Evolutionary conservation across 179 eudicot genomes (phyloP).

Genomic region (Spinacia oleracea): DNA sequence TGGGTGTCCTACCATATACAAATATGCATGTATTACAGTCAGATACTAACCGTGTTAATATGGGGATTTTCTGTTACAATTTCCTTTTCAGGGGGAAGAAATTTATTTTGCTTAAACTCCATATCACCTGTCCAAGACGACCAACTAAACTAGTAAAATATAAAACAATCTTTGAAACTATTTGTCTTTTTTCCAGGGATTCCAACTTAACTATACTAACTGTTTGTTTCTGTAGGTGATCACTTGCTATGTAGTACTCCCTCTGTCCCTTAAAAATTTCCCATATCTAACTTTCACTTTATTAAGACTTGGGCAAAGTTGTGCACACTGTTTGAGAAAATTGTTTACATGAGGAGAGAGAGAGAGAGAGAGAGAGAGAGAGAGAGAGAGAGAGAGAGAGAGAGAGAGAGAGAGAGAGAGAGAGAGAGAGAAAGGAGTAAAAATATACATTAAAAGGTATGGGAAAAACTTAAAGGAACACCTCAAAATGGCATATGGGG

Average conservation of each 20-base stretch:
- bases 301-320: no score
- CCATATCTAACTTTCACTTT: no score
- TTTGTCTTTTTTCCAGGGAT: background rate
- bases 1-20: background rate
- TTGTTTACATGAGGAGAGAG: no score
- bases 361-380: no score
- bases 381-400: no score
- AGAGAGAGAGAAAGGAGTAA: no score
- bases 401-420: no score
- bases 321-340: no score
- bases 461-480: no score
- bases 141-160: constrained; percentile 2
- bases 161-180: background rate
- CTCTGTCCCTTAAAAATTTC: no score
- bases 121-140: constrained; percentile 62
- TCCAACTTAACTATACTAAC: background rate
- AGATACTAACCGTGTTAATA: constrained; percentile 56
- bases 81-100: constrained; percentile 74
- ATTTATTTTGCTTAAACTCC: constrained; percentile 92
- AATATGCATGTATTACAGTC: background rate
- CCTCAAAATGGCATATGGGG: no score
- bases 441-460: no score
- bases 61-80: constrained; percentile 85
- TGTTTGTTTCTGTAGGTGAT: background rate
- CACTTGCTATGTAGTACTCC: background rate